Evolutionary conservation across 2,329 filamentous ascomycete species (phyloP).

Genomic region (Penicillium sp.): DNA sequence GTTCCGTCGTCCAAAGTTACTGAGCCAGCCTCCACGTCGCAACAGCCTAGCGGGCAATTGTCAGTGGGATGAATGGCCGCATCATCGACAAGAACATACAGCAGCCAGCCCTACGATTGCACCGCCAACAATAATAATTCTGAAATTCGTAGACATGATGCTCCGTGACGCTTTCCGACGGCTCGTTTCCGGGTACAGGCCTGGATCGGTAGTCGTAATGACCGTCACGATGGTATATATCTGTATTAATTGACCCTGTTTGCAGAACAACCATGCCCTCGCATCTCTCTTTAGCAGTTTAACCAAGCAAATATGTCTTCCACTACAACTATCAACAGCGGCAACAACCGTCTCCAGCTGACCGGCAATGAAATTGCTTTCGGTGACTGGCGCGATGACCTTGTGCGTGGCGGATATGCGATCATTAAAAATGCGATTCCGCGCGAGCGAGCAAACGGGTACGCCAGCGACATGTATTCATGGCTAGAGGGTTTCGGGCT

Average conservation of each 20-base stretch:
- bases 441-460: constrained; percentile 36
- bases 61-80: too few relatives aligned
- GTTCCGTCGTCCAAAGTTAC: constrained; percentile 18
- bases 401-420: constrained; percentile 39
- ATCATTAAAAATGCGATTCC: constrained; percentile 40
- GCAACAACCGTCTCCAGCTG: not conserved
- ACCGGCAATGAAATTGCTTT: constrained; percentile 12
- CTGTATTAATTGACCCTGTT: too few relatives aligned
- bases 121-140: constrained; percentile 6
- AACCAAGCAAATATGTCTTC: not conserved
- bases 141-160: constrained; percentile 1
- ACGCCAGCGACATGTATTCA: constrained; percentile 25
- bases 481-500: constrained; percentile 15
- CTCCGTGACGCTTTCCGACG: too few relatives aligned
- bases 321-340: not conserved
- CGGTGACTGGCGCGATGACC: constrained; percentile 41
- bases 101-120: constrained; percentile 9
- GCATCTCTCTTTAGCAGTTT: too few relatives aligned
- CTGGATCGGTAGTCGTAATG: too few relatives aligned
- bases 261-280: too few relatives aligned
- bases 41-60: too few relatives aligned
- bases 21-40: constrained; percentile 10
- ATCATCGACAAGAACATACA: too few relatives aligned
- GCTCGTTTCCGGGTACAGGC: too few relatives aligned
- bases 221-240: too few relatives aligned